Evolutionary conservation across 106 monocot species (phyloP), one percentile per base, ranked within the genome.

Genomic region (Acorus calamus): DNA sequence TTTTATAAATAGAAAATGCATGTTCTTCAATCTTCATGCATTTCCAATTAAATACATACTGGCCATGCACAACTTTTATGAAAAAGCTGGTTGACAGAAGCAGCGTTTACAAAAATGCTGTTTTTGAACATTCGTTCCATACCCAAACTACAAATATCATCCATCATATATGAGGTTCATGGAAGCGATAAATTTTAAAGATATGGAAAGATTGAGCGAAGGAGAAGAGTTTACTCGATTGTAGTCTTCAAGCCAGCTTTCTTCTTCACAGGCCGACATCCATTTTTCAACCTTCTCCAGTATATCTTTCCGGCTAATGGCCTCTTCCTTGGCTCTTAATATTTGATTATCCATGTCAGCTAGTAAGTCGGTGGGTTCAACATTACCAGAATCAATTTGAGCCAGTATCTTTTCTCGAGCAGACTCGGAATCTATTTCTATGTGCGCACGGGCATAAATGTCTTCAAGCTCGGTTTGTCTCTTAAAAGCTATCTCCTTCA

Each of bases 171-270:
- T 28, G 0, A 28, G 28, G 28, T 28, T 28, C 28, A 28, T 28
- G 28, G 28, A 28, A 28, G 28, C 28, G 28, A 28, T 28, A 28
- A 28, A 28, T 28, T 28, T 28, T 28, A 28, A 28, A 28, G 28
- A 28, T 28, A 28, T 1, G 1, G 28, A 28, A 28, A 28, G 28
- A 28, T 28, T 28, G 28, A 1, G 28, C 28, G 28, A 28, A 28
- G 0, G 28, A 28, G 28, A 28, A 28, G 28, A 28, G 28, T 28
- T 47, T 83, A 92, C 92, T 79, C 84, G 76, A 78, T 67, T 92
- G 55, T 92, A 92, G 70, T 92, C 92, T 44, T 92, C 92, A 74
- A 87, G 81, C 92, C 92, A 92, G 79, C 87, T 92, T 63, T 92
- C 92, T 76, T 92, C 92, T 75, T 92, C 92, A 66, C 92, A 92